These are phyloP conservation scores for Caulochytrium protostelioides DNA, from an alignment of 371 early-diverging fungal species.

Conservation along the genomic window DNA sequence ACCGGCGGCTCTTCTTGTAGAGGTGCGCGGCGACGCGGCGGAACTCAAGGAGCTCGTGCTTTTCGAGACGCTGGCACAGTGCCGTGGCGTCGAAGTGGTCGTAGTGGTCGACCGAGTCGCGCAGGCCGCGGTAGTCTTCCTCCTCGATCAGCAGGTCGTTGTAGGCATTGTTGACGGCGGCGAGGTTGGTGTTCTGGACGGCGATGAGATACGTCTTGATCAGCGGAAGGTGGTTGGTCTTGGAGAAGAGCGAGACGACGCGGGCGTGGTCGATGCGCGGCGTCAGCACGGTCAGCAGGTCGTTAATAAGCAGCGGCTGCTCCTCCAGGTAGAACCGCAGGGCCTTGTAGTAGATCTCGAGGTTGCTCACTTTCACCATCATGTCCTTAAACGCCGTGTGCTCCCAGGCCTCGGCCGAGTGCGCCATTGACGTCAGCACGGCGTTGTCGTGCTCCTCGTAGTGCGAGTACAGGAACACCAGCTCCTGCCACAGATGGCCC, in stretches of 20 bases:
- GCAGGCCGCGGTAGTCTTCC: conserved; percentile 74
- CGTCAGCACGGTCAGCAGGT: conserved; percentile 63
- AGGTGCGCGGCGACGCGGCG: conserved; percentile 83
- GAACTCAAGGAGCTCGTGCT: conserved; percentile 89
- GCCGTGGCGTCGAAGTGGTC: conserved; percentile 79
- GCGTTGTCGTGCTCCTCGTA: conserved; percentile 97
- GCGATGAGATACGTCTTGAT: conserved; percentile 81
- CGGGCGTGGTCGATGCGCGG: conserved; percentile 86
- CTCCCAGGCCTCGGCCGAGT: conserved; percentile 81
- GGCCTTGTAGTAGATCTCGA: conserved; percentile 91
- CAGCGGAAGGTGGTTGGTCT: conserved; percentile 84
- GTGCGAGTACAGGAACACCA: conserved; percentile 89
- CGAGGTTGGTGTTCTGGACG: conserved; percentile 65
- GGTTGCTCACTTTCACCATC: conserved; percentile 79
- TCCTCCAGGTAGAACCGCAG: conserved; percentile 86
- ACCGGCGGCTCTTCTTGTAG: conserved; percentile 81
- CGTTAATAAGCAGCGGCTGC: conserved; percentile 77
- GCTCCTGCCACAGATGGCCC: conserved; percentile 85
- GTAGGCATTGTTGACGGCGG: conserved; percentile 71
- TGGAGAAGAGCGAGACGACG: conserved; percentile 82
- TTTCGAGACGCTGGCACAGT: conserved; percentile 72
- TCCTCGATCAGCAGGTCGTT: conserved; percentile 90
- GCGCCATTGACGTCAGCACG: conserved; percentile 74
- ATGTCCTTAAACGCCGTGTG: conserved; percentile 87
- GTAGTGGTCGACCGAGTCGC: conserved; percentile 73